phyloP scores from a whole-genome alignment of 108 stramenopile species.

The Cyclotella kingstonii region DNA sequence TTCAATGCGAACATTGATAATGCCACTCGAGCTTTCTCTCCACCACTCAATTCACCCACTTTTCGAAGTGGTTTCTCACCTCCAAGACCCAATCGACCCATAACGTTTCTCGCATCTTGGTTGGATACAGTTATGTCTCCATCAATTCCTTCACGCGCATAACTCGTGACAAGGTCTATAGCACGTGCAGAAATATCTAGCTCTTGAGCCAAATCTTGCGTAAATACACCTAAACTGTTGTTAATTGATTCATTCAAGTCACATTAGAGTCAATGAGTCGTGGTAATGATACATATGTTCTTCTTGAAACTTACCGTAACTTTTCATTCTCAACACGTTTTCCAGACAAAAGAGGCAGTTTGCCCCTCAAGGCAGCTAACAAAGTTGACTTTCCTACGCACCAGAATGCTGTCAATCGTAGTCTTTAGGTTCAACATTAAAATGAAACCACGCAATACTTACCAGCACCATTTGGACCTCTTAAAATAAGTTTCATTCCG shows the following conservation, averaged over 20 bases:
- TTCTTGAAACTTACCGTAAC: slow-evolving; percentile 22
- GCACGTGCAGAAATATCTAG: slow-evolving; percentile 68
- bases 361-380: slow-evolving; percentile 81
- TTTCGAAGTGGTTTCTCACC: slow-evolving; percentile 79
- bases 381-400: slow-evolving; percentile 83
- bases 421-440: neutral
- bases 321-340: slow-evolving; percentile 66
- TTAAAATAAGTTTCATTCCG: slow-evolving; percentile 55
- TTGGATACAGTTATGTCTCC: slow-evolving; percentile 78
- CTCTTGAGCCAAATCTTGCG: slow-evolving; percentile 91
- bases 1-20: slow-evolving; percentile 83
- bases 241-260: neutral
- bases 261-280: neutral
- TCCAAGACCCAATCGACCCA: slow-evolving; percentile 78
- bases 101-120: slow-evolving; percentile 64
- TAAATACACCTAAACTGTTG: slow-evolving; percentile 61
- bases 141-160: slow-evolving; percentile 63
- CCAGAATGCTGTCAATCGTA: neutral
- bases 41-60: slow-evolving; percentile 66
- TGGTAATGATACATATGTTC: neutral
- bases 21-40: slow-evolving; percentile 86
- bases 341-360: slow-evolving; percentile 62
- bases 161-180: slow-evolving; percentile 74
- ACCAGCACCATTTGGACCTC: slow-evolving; percentile 87
- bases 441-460: slow-evolving; percentile 1